A percentile compares a stretch with the other conserved stretches of the same genome.
Conservation (phyloP, 306 rosid genomes). For the Vigna radiata region DNA sequence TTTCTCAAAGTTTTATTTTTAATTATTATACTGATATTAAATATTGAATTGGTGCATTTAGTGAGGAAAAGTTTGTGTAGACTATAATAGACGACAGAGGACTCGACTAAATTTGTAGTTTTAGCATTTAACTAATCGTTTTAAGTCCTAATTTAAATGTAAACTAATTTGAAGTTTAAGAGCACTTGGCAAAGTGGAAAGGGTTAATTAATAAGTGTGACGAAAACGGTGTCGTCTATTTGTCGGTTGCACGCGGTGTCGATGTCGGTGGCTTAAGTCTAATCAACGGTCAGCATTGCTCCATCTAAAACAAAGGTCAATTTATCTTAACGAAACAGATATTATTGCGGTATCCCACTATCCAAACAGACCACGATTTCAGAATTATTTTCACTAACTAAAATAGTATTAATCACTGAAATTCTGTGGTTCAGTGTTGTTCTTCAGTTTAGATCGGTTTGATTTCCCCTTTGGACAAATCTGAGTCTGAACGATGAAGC, state of each 20-base stretch:
- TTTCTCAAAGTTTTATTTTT: too few species aligned
- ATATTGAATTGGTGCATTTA: too few species aligned
- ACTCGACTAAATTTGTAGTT: too few species aligned
- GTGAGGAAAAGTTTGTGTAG: too few species aligned
- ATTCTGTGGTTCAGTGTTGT: not conserved
- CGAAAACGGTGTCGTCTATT: not conserved
- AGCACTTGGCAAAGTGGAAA: not conserved
- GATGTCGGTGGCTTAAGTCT: not conserved
- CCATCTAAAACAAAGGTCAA: not conserved
- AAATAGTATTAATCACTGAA: not conserved
- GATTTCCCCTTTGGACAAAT: not conserved
- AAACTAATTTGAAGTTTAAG: not conserved
- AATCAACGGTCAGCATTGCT: not conserved
- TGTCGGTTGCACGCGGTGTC: not conserved
- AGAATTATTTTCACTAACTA: not conserved
- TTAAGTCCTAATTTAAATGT: not conserved
- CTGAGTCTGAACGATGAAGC: slow-evolving; percentile 26
- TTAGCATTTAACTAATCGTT: not conserved
- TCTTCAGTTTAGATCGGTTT: not conserved
- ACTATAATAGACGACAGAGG: too few species aligned
- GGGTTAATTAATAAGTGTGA: not conserved
- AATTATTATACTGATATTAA: too few species aligned
- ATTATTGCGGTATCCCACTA: not conserved
- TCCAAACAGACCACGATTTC: not conserved
- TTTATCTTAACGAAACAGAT: not conserved